These are phyloP conservation scores for Allium cepa DNA, from an alignment of 106 monocot genomes.

Conservation along the genomic window DNA sequence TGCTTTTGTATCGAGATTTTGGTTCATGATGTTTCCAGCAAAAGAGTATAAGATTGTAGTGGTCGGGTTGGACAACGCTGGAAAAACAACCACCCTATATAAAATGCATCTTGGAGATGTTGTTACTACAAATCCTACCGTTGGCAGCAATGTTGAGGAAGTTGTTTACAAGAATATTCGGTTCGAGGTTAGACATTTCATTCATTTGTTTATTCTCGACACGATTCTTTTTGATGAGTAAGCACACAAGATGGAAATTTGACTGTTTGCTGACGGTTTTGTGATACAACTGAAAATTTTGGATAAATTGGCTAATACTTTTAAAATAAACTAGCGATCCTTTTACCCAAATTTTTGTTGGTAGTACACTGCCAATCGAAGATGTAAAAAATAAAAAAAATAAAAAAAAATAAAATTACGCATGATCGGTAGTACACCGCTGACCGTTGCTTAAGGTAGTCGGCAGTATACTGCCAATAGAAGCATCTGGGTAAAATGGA, in stretches of 20 bases:
- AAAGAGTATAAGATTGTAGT: conserved; percentile 78
- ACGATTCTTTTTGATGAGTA: too few relatives aligned
- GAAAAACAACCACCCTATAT: conserved; percentile 66
- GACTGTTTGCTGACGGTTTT: not conserved
- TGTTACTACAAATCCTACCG: conserved; percentile 64
- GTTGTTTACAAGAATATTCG: conserved; percentile 67
- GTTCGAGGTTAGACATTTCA: conserved; percentile 36
- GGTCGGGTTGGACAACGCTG: conserved; percentile 62
- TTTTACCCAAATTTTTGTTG: too few relatives aligned
- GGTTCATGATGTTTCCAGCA: conserved; percentile 68
- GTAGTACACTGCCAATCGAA: too few relatives aligned
- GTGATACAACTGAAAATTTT: too few relatives aligned
- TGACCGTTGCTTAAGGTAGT: too few relatives aligned
- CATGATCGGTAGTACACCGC: too few relatives aligned
- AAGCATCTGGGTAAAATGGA: too few relatives aligned
- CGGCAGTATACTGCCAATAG: too few relatives aligned
- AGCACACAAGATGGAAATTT: not conserved
- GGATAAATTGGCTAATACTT: too few relatives aligned
- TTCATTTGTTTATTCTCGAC: not conserved
- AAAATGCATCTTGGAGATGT: conserved; percentile 67
- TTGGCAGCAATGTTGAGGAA: conserved; percentile 74
- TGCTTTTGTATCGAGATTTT: conserved; percentile 48
- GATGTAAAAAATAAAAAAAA: too few relatives aligned
- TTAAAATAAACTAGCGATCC: too few relatives aligned
- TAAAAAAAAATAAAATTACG: too few relatives aligned